Evolutionary conservation across 148 eudicot species (phyloP), one percentile per base, ranked within the genome.

Genomic region (Amaranthus cruentus): DNA sequence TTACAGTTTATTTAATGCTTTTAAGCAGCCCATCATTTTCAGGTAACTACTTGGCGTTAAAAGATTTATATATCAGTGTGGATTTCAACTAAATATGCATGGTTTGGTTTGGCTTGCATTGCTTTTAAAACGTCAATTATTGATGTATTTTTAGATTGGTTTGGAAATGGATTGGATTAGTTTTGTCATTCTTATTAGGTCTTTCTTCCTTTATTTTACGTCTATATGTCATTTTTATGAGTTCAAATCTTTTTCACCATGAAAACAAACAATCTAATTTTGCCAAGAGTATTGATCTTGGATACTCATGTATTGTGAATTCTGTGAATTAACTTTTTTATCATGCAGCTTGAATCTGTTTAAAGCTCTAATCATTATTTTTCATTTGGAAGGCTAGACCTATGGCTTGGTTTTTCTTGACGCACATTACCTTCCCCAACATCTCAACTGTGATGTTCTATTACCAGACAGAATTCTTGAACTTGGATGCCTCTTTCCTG

Each of bases 361-460:
- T 8, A 47, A 71, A 52, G 55, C 68, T 79, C 83, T 81, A 76
- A 82, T 77, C 63, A 15, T 78, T 72, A 44, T 62, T 65, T 61
- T 71, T 42, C 76, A 76, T 64, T 76, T 81, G 84, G 85, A 85
- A 83, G 83, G 80, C 75, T 87, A 94, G 98, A 83, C 96, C 97
- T 74, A 94, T 94, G 96, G 84, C 96, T 61, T 94, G 98, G 98
- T 94, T 94, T 81, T 91, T 91, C 88, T 70, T 94, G 77, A 96
- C 98, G 51, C 85, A 87, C 74, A 85, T 91, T 69, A 88, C 91
- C 70, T 74, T 87, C 64, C 98, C 98, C 81, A 94, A 90, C 74
- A 84, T 94, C 68, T 94, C 98, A 18, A 94, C 98, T 47, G 75
- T 87, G 68, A 94, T 89, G 96, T 94, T 94, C 80, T 91, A 89